A percentile compares a stretch with the other conserved stretches of the same genome.
phyloP scores from a whole-genome alignment of 495 filamentous ascomycete species.

The Penicillium malachiteum region DNA sequence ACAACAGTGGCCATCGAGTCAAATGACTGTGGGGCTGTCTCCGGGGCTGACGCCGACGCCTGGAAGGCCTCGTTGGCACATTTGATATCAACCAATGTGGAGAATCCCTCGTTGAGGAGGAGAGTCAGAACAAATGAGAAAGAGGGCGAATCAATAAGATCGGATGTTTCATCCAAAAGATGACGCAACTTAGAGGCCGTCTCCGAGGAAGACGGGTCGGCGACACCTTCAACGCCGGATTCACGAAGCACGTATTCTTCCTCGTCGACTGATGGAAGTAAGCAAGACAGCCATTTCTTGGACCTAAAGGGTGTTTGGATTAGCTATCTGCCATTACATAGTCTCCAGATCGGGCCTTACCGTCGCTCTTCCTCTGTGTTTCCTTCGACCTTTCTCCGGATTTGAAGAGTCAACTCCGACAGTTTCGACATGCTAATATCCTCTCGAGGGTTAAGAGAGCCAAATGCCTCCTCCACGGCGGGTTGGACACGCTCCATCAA shows the following conservation, averaged over 20 bases:
- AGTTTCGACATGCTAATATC: conserved; percentile 77
- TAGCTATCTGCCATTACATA: background rate
- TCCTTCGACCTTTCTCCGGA: conserved; percentile 83
- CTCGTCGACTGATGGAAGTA: conserved; percentile 75
- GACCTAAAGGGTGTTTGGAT: conserved; percentile 17
- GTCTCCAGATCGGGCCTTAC: conserved; percentile 34
- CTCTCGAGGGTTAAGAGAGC: conserved; percentile 80
- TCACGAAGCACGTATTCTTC: conserved; percentile 81
- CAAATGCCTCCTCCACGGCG: conserved; percentile 84
- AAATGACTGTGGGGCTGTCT: conserved; percentile 44
- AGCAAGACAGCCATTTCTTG: conserved; percentile 74
- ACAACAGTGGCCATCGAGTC: conserved; percentile 42
- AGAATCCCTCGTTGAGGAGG: conserved; percentile 85
- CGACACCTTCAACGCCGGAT: conserved; percentile 68
- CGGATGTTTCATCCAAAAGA: conserved; percentile 92
- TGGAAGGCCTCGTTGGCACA: conserved; percentile 77
- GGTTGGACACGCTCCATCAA: conserved; percentile 74
- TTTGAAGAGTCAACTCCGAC: conserved; percentile 71
- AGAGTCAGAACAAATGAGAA: conserved; percentile 81
- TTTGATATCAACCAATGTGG: conserved; percentile 74
- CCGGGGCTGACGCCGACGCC: conserved; percentile 43
- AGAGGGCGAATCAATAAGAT: conserved; percentile 89
- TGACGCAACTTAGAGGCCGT: conserved; percentile 65
- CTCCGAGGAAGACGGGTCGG: conserved; percentile 39
- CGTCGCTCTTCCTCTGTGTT: conserved; percentile 63